Evolutionary conservation across 2,329 filamentous ascomycete genomes (phyloP).

Genomic region (Claviceps maximensis): DNA sequence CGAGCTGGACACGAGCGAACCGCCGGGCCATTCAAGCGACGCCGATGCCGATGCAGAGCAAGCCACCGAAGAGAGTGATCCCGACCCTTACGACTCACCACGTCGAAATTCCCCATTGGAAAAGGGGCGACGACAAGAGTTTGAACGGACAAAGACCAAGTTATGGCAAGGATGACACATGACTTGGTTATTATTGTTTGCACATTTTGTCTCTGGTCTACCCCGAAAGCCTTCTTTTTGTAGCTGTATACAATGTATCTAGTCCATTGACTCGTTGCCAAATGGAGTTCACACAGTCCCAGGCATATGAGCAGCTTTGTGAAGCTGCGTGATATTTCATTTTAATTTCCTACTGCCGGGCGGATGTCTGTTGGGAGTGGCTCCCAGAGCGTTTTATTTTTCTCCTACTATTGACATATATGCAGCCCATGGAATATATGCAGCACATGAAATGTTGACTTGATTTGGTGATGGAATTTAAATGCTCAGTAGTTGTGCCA

Average conservation of each 20-base stretch:
- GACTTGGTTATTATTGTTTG: background rate
- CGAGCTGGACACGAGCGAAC: slow-evolving; percentile 21
- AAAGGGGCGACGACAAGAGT: background rate
- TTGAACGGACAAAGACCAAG: background rate
- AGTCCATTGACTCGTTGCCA: background rate
- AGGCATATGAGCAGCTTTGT: background rate
- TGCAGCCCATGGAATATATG: too few species aligned
- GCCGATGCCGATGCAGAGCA: slow-evolving; percentile 15
- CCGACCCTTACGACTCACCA: slow-evolving; percentile 15
- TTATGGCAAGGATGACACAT: background rate
- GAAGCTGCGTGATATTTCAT: background rate
- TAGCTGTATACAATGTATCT: background rate
- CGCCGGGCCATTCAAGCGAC: slow-evolving; percentile 18
- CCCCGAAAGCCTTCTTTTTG: background rate
- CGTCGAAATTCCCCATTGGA: background rate
- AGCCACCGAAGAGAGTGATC: slow-evolving; percentile 22
- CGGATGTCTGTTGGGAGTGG: background rate
- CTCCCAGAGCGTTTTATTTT: background rate
- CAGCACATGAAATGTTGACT: too few species aligned
- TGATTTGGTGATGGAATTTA: too few species aligned
- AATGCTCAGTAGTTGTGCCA: too few species aligned
- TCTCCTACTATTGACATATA: too few species aligned
- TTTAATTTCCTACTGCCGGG: background rate
- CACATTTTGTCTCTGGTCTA: background rate
- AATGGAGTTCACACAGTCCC: background rate